Base-by-base conservation (phyloP, 352 stramenopile species). In the Globisporangium uncinulatum region DNA sequence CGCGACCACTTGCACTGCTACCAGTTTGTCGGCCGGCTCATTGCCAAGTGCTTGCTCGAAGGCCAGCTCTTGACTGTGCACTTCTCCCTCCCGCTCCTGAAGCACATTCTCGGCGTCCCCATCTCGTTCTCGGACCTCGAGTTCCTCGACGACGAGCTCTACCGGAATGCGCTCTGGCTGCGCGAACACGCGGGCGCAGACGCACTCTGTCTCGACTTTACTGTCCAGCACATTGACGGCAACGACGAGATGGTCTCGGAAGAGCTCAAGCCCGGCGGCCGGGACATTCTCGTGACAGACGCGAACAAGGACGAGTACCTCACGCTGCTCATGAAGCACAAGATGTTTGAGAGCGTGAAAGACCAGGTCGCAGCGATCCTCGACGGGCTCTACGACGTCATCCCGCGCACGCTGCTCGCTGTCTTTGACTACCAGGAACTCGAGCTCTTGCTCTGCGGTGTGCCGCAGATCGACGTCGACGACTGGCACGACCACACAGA, bases 251-350 rank as follows among this genome's bases (percentile, higher is more conserved):
- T 89, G 20, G 59, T 86, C 32, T 87, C 76, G 11, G 71, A 79
- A 17, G 95, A 98, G 51, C 83, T 99, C 42, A 97, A 96, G 67
- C 83, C 82, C 19, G 85, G 82, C 34, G 97, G 97, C 6, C 76
- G 72, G n/a, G 73, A 97, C 57, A 90, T 98, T 32, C 24, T 74
- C 1, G 94, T 99, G 17, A 98, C 95, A 13, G 88, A 89, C 24
- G 83, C 83, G 14, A 99, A 98, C 74, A 97, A 96, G 56, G 79
- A 97, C 46, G 90, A 98, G 66, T 99, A 98, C 72, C 76, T 99
- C 14, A 71, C 95, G 37, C 69, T 96, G n/a, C 83, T 98, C 50
- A 83, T 98, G 29, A 89, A 96, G 57, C 96, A 96, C 74, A 79
- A 97, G 34, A 88, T 99, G 75, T 92, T 98, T 29, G 86, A 94